Base-by-base conservation (phyloP, 768 basidiomycete species). In the Russula compacta region DNA sequence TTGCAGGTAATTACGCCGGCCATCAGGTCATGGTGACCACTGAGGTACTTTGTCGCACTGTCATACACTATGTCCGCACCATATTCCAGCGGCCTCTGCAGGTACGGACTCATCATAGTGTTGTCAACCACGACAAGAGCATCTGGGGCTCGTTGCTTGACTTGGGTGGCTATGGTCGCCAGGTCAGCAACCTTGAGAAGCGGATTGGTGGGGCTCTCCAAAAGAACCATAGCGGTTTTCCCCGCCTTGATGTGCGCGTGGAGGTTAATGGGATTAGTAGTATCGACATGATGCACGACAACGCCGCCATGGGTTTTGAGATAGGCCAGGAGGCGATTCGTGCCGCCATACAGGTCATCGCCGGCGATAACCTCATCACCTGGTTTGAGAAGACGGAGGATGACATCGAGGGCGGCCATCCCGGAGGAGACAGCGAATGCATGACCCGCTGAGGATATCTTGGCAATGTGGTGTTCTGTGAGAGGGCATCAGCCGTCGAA, bases 91-190 rank as follows among this genome's bases (percentile, higher is more conserved):
- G 97, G 97, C 59, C 95, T 78, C 71, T 95, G 94, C 8, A 98
- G 79, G 74, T 98, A 98, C 15, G 97, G 95, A 70, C 94, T 97
- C 95, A 98, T 98, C 97, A 98, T 98, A 62, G 97, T 98, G 71
- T 99, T 98, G 73, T 98, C 97, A 21, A 93, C 92, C 40, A 95
- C 89, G 56, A 95, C 76, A 66, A 93, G 67, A 2, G 92, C 93
- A 68, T 89, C 82, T 8, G 87, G 86, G 17, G 87, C 87, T 52
- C 81, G 81, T 68, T 87, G 83, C 70, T 95, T 94, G 66, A 95
- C 90, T 66, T 92, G 80, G 57, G 82, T 79, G 66, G 87, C 84
- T 68, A 99, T 95, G 32, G 77, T 78, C 6, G 86, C 87, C 53
- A 99, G 79, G 73, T 98, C 95, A 19, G 84, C 89, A 58, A 98